Evolutionary conservation across 2,329 filamentous ascomycete species (phyloP).

Genomic region (Penicillium sp.): DNA sequence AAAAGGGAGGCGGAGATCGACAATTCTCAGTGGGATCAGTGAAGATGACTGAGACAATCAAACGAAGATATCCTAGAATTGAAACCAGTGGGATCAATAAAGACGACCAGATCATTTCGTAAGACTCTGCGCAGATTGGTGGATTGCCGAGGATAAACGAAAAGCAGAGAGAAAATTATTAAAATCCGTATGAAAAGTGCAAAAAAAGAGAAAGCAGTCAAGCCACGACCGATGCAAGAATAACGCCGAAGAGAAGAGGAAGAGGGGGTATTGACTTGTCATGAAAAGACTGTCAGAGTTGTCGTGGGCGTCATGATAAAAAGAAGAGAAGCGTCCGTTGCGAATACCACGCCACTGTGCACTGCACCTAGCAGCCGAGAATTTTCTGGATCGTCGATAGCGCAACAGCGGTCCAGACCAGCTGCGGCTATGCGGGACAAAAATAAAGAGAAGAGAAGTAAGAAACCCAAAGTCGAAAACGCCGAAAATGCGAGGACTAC

Average conservation of each 20-base stretch:
- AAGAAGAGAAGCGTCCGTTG: conserved; percentile 14
- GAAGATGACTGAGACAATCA: conserved; percentile 31
- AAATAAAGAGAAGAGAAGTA: conserved; percentile 10
- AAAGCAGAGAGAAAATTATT: conserved; percentile 8
- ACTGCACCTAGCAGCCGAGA: conserved; percentile 10
- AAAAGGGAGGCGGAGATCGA: conserved; percentile 3
- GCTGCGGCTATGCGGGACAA: conserved; percentile 21
- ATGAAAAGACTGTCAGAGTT: conserved; percentile 2
- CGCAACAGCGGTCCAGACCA: conserved; percentile 28
- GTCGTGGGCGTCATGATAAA: conserved; percentile 6
- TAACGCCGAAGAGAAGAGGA: conserved; percentile 10
- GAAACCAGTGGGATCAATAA: conserved; percentile 37
- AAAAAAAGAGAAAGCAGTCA: conserved; percentile 2
- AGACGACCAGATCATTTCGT: conserved; percentile 34
- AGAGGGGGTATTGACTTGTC: conserved; percentile 8
- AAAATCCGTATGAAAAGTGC: conserved; percentile 4
- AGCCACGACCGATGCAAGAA: conserved; percentile 10
- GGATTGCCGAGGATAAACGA: conserved; percentile 1
- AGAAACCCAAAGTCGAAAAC: conserved; percentile 12
- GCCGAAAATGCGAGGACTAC: conserved; percentile 37
- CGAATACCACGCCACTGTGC: conserved; percentile 10
- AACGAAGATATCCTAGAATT: conserved; percentile 6
- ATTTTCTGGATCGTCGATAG: conserved; percentile 16
- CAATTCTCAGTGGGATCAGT: conserved; percentile 33
- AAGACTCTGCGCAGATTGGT: neutral